A percentile compares a stretch with the other conserved stretches of the same genome.
phyloP scores from a whole-genome alignment of 345 rosid genomes.

The Brassica nigra region DNA sequence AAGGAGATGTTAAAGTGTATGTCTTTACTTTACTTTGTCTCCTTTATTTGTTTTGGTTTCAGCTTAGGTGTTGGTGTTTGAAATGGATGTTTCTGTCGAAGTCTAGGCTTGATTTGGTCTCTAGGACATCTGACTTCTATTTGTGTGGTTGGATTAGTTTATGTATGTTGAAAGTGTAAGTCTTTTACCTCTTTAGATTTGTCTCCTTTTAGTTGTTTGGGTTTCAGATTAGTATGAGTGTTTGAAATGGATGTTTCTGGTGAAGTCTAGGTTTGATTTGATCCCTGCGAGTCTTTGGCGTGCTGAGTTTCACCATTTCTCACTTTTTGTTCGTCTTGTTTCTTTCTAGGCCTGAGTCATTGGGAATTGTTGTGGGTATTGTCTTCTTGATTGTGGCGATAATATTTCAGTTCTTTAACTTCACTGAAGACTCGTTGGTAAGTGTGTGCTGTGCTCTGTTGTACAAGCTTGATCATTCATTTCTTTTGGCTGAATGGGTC shows the following conservation, averaged over 20 bases:
- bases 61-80: not conserved
- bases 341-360: slow-evolving; percentile 85
- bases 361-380: slow-evolving; percentile 88
- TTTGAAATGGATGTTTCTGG: not conserved
- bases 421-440: slow-evolving; percentile 87
- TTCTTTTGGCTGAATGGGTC: not conserved
- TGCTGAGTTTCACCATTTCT: slow-evolving; percentile 15
- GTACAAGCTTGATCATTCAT: not conserved
- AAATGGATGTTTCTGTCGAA: not conserved
- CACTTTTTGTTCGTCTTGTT: slow-evolving; percentile 9
- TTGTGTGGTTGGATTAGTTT: no score
- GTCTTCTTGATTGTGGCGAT: slow-evolving; percentile 86
- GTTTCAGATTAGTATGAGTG: no score
- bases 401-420: slow-evolving; percentile 84
- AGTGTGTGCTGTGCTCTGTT: slow-evolving; percentile 34
- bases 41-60: slow-evolving; percentile 45
- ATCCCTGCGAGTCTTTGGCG: slow-evolving; percentile 7
- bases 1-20: slow-evolving; percentile 90
- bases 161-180: no score
- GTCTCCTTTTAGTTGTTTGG: no score
- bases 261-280: not conserved
- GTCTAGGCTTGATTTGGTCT: no score
- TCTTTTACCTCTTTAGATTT: no score
- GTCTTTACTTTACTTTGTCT: slow-evolving; percentile 38
- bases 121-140: no score